A percentile compares a stretch with the other conserved stretches of the same genome.
These are phyloP conservation scores for Spathaspora sp. DNA, from an alignment of 1,139 yeast genomes.

Conservation along the genomic window DNA sequence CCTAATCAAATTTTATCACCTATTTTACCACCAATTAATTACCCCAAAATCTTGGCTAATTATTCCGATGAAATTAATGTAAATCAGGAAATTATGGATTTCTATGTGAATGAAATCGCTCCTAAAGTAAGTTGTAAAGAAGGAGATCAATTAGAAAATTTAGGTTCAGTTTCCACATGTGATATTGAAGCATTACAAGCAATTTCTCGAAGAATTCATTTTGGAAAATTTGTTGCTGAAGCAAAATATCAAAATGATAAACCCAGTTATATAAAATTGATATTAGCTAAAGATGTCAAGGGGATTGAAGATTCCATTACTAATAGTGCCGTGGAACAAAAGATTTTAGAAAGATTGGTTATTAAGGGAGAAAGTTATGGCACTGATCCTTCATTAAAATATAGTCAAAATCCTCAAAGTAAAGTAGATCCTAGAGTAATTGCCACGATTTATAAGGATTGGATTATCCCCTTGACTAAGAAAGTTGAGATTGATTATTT, in stretches of 20 bases:
- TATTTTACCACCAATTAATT: constrained; percentile 74
- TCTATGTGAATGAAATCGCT: constrained; percentile 69
- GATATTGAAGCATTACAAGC: constrained; percentile 90
- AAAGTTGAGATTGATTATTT: constrained; percentile 92
- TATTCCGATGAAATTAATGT: constrained; percentile 76
- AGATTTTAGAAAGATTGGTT: constrained; percentile 73
- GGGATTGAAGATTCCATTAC: constrained; percentile 85
- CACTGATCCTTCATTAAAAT: constrained; percentile 77
- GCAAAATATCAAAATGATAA: constrained; percentile 77
- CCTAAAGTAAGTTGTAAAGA: constrained; percentile 66
- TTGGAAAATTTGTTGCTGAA: constrained; percentile 97
- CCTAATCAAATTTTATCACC: constrained; percentile 65
- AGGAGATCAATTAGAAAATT: constrained; percentile 83
- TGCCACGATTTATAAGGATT: constrained; percentile 79
- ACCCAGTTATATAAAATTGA: constrained; percentile 62
- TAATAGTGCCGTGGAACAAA: constrained; percentile 80
- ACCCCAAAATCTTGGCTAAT: constrained; percentile 75
- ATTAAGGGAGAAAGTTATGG: constrained; percentile 86
- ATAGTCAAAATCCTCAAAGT: constrained; percentile 66
- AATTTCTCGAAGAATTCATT: constrained; percentile 90
- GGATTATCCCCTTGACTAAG: constrained; percentile 90
- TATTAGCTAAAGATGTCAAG: constrained; percentile 59
- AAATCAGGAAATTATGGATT: constrained; percentile 63
- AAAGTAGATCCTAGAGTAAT: constrained; percentile 80
- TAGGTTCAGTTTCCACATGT: constrained; percentile 81